Percentiles rank a stretch among this genome's conserved stretches.
Conservation (phyloP, 257 asterid species). For the Coffea eugenioides region DNA sequence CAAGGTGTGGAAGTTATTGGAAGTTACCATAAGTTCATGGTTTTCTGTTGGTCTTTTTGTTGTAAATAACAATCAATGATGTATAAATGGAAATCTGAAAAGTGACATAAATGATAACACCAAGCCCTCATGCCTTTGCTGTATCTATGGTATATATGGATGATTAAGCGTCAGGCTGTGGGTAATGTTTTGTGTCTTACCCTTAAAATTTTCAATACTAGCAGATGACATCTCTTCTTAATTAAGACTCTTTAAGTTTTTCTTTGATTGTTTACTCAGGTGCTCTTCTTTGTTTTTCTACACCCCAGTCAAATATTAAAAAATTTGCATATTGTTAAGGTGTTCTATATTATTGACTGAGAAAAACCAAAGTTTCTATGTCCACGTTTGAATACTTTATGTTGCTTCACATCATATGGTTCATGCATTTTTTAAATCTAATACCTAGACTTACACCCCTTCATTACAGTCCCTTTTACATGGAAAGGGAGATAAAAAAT, state of each 20-base stretch:
- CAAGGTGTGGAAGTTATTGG: too few relatives aligned
- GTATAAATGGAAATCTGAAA: too few relatives aligned
- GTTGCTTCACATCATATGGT: neutral
- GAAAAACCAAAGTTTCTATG: neutral
- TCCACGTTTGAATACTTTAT: neutral
- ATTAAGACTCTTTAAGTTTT: neutral
- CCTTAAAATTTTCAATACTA: too few relatives aligned
- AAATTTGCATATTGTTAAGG: neutral
- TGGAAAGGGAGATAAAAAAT: neutral
- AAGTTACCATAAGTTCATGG: too few relatives aligned
- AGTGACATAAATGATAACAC: too few relatives aligned
- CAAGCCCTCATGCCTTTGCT: too few relatives aligned
- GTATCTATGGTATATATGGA: neutral
- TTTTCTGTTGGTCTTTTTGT: too few relatives aligned
- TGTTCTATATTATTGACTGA: neutral
- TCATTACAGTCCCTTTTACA: neutral
- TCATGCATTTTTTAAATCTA: neutral
- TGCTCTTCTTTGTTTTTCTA: neutral
- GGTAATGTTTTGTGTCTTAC: neutral
- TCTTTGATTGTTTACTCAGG: neutral
- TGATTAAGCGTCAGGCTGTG: neutral
- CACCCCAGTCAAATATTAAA: neutral
- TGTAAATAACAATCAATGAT: too few relatives aligned
- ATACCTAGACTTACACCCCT: neutral
- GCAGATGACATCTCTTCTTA: neutral